Conservation (phyloP, 768 basidiomycete genomes). For the Coprinopsis strossmayeri region DNA sequence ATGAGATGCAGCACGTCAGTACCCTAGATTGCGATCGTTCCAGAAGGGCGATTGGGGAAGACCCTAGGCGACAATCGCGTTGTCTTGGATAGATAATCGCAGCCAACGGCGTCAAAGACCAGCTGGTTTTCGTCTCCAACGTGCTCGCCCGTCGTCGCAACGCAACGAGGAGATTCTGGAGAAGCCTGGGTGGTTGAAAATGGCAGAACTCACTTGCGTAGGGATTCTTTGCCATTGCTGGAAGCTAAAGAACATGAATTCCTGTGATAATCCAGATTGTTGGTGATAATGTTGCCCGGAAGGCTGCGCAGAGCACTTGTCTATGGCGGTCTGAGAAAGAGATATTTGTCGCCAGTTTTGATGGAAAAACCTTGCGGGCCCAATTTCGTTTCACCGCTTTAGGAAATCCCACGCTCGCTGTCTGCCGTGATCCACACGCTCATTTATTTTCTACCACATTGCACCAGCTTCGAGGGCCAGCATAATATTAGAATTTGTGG, state of each 20-base stretch:
- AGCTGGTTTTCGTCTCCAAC: neutral
- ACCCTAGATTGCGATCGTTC: neutral
- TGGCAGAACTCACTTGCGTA: constrained; percentile 23
- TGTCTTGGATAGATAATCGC: neutral
- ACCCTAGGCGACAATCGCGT: constrained; percentile 2
- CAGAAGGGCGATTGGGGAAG: neutral
- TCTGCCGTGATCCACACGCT: neutral
- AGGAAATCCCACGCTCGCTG: constrained; percentile 2
- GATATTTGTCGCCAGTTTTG: constrained; percentile 13
- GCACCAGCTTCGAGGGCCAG: neutral
- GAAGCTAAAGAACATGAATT: constrained; percentile 36
- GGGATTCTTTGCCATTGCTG: constrained; percentile 38
- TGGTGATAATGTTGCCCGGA: neutral
- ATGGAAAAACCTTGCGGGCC: constrained; percentile 15
- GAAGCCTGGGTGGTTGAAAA: neutral
- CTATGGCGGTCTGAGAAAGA: constrained; percentile 13
- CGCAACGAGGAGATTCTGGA: neutral
- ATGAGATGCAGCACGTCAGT: constrained; percentile 10
- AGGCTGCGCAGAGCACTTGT: constrained; percentile 4
- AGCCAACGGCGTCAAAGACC: constrained; percentile 7
- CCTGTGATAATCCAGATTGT: constrained; percentile 36
- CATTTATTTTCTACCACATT: neutral
- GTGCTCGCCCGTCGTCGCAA: neutral
- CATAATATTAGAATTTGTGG: too few species aligned
- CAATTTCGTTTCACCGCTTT: constrained; percentile 11